Percentiles rank a stretch among this genome's conserved stretches.
phyloP scores from a whole-genome alignment of 306 rosid genomes.

The Dalbergia oliveri region DNA sequence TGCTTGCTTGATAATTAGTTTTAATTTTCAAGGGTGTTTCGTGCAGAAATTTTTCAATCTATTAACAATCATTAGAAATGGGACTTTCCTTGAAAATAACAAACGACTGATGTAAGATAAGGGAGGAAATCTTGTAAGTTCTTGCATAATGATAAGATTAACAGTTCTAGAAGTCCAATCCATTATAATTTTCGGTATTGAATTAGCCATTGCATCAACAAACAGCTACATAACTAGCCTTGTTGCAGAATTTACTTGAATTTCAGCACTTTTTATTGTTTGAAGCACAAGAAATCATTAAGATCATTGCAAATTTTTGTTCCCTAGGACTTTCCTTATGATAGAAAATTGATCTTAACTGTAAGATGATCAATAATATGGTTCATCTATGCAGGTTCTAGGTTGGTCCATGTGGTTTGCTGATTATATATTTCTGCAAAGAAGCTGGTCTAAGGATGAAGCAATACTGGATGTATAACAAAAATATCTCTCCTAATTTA shows the following conservation, averaged over 20 bases:
- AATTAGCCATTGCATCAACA: constrained; percentile 16
- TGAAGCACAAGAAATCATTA: constrained; percentile 3
- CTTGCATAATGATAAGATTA: neutral
- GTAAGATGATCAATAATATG: neutral
- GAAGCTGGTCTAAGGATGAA: constrained; percentile 86
- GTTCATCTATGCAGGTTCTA: constrained; percentile 63
- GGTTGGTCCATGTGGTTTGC: constrained; percentile 99
- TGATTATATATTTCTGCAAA: constrained; percentile 80
- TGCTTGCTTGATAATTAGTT: constrained; percentile 5
- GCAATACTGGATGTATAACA: constrained; percentile 63
- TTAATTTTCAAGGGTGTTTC: neutral
- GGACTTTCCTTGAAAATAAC: constrained; percentile 6
- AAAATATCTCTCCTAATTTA: constrained; percentile 3
- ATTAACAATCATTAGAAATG: neutral
- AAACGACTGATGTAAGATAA: neutral
- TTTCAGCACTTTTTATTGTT: neutral
- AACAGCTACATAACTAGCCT: neutral
- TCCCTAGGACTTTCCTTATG: neutral
- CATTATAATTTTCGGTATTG: constrained; percentile 7
- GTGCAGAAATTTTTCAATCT: constrained; percentile 21
- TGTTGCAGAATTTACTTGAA: neutral
- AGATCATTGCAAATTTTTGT: neutral
- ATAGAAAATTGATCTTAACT: neutral
- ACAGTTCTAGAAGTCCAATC: neutral
- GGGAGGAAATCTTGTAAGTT: neutral